phyloP scores from a whole-genome alignment of 768 basidiomycete genomes.

The Trametes sanguinea region DNA sequence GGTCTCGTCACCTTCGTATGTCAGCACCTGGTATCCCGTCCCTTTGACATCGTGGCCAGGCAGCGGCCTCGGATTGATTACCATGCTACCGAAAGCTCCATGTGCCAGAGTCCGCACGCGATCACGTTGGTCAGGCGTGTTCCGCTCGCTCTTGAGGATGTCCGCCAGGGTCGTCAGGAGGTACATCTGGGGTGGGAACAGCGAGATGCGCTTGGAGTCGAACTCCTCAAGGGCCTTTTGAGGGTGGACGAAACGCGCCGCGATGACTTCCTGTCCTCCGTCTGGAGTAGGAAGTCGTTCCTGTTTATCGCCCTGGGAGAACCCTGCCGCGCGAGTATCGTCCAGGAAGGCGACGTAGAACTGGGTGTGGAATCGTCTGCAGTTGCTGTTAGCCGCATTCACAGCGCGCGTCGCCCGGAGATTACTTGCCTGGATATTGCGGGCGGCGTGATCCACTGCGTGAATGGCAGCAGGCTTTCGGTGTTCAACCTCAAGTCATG shows the following conservation, averaged over 20 bases:
- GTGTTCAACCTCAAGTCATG: conserved; percentile 48
- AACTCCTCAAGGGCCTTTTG: conserved; percentile 54
- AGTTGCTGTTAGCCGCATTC: not conserved
- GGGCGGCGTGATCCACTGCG: conserved; percentile 73
- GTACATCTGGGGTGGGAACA: conserved; percentile 80
- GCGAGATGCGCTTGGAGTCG: conserved; percentile 48
- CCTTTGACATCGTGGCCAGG: conserved; percentile 37
- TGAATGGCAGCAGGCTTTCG: conserved; percentile 62
- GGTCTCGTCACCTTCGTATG: conserved; percentile 72
- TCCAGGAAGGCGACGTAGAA: conserved; percentile 70
- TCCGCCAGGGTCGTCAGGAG: conserved; percentile 61
- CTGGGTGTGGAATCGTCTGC: conserved; percentile 69
- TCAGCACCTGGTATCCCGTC: conserved; percentile 50
- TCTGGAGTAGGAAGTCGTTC: conserved; percentile 68
- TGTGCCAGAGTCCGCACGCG: conserved; percentile 48
- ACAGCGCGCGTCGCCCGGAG: not conserved
- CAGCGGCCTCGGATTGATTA: conserved; percentile 52
- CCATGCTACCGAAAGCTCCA: conserved; percentile 62
- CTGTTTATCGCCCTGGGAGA: conserved; percentile 55
- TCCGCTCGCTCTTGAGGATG: conserved; percentile 46
- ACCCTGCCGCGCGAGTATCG: conserved; percentile 43
- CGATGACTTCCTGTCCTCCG: conserved; percentile 68
- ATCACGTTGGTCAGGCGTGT: conserved; percentile 47
- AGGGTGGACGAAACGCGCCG: conserved; percentile 66
- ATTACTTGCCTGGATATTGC: conserved; percentile 47